Evolutionary conservation across 192 early-diverging fungal species (phyloP).

Genomic region (Backusella tuberculispora): DNA sequence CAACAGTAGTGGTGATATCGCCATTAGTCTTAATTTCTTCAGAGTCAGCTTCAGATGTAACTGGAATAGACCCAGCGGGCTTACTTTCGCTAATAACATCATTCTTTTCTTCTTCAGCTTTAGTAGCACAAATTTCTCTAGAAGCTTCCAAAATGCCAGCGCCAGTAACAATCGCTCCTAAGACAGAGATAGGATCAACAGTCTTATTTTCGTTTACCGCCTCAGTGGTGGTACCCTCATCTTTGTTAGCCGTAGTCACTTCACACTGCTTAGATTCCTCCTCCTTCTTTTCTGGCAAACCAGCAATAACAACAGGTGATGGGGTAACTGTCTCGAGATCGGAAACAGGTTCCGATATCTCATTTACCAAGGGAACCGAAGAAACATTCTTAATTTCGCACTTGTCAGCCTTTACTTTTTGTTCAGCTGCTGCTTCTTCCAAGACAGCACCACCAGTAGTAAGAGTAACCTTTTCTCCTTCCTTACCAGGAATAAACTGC

Average conservation of each 20-base stretch:
- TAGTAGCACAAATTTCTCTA: neutral
- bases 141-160: neutral
- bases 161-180: neutral
- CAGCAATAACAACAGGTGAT: neutral
- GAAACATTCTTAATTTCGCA: too few species aligned
- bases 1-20: too few species aligned
- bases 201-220: neutral
- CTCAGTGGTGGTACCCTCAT: neutral
- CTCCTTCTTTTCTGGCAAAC: too few species aligned
- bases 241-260: neutral
- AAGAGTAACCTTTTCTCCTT: too few species aligned
- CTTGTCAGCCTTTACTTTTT: too few species aligned
- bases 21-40: too few species aligned
- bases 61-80: too few species aligned
- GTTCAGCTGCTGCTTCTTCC: neutral
- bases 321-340: too few species aligned
- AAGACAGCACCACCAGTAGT: neutral
- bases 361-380: too few species aligned
- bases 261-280: neutral
- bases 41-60: too few species aligned
- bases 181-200: neutral
- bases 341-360: too few species aligned
- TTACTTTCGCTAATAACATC: too few species aligned
- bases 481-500: neutral
- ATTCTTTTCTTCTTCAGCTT: neutral